Percentiles rank a stretch among this genome's conserved stretches.
Conservation (phyloP, 2,329 filamentous ascomycete species). For the Periconia sp. region DNA sequence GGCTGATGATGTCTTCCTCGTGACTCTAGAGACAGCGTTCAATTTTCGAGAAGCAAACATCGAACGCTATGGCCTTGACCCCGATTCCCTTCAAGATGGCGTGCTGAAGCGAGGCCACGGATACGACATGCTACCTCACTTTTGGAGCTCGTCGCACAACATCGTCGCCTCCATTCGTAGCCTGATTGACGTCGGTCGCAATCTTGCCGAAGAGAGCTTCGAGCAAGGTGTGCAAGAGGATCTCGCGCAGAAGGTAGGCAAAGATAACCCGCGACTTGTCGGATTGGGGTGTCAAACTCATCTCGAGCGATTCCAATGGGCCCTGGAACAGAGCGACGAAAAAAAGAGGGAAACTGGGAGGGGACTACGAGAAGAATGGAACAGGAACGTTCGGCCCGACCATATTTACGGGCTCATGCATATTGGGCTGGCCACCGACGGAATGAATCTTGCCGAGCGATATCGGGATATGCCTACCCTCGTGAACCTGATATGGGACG, state of each 20-base stretch:
- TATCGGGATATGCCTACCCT: conserved; percentile 68
- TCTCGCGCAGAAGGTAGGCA: conserved; percentile 53
- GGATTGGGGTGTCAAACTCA: conserved; percentile 64
- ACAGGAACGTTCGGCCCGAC: conserved; percentile 46
- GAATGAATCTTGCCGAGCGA: conserved; percentile 67
- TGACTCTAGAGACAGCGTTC: conserved; percentile 67
- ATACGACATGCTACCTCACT: conserved; percentile 74
- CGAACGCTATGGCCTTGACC: conserved; percentile 72
- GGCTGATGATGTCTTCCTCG: conserved; percentile 75
- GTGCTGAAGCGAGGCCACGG: conserved; percentile 54
- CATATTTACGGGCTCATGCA: conserved; percentile 50
- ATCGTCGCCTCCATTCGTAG: conserved; percentile 48
- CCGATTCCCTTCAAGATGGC: conserved; percentile 63
- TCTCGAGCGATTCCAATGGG: conserved; percentile 66
- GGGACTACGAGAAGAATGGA: conserved; percentile 52
- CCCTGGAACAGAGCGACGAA: conserved; percentile 57
- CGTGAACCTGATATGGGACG: conserved; percentile 58
- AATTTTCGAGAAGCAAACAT: conserved; percentile 76
- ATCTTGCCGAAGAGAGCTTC: conserved; percentile 47
- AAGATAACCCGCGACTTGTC: conserved; percentile 57
- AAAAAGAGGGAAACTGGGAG: conserved; percentile 57
- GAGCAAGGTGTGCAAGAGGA: conserved; percentile 42
- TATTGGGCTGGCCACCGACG: conserved; percentile 63
- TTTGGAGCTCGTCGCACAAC: conserved; percentile 78
- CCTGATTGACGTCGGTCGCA: conserved; percentile 50